These are phyloP conservation scores for Hypomontagnella submonticulosa DNA, from an alignment of 495 filamentous ascomycete species.

Conservation along the genomic window DNA sequence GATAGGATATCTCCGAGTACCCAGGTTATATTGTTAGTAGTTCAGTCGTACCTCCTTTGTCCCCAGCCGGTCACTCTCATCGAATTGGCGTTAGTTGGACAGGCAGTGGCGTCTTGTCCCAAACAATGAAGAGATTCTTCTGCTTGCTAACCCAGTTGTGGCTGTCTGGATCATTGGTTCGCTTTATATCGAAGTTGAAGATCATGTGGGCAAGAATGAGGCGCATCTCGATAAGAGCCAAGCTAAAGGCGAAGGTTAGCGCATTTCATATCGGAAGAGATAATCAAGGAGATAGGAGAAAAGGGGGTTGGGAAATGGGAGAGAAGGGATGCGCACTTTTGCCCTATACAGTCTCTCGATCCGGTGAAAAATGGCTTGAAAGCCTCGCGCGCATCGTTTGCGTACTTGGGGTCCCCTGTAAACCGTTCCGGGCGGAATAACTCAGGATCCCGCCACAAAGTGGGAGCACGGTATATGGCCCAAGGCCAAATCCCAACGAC, in stretches of 20 bases:
- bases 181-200: conserved; percentile 28
- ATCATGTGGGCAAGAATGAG: conserved; percentile 30
- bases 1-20: too few species aligned
- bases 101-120: conserved; percentile 43
- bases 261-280: too few species aligned
- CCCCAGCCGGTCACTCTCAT: neutral
- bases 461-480: conserved; percentile 24
- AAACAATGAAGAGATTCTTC: conserved; percentile 37
- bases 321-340: conserved; percentile 14
- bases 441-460: conserved; percentile 25
- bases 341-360: conserved; percentile 33
- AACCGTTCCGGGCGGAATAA: conserved; percentile 13
- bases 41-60: too few species aligned
- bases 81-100: conserved; percentile 42
- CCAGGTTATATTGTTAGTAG: too few species aligned
- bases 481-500: conserved; percentile 31
- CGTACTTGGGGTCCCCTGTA: conserved; percentile 5
- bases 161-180: conserved; percentile 10
- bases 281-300: too few species aligned
- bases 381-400: conserved; percentile 22
- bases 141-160: conserved; percentile 27
- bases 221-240: conserved; percentile 32
- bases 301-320: neutral
- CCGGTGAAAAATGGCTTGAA: conserved; percentile 36
- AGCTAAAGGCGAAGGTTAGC: neutral